Base-by-base conservation (phyloP, 2,329 filamentous ascomycete species). In the Hypoxylon sp. region DNA sequence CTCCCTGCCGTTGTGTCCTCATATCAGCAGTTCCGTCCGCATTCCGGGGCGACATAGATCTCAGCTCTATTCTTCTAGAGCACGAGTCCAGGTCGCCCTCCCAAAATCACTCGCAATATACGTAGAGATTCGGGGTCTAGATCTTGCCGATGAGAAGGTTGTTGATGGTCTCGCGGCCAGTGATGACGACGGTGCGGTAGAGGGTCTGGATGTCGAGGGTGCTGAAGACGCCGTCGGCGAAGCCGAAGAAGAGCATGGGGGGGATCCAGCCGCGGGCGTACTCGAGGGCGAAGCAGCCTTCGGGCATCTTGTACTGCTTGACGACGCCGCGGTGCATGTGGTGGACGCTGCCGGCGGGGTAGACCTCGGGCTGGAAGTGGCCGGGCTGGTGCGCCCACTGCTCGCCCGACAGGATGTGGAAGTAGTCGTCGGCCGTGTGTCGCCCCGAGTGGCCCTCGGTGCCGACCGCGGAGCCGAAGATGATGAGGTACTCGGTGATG, bases 341-440 rank as follows among this genome's bases (percentile, higher is more conserved):
- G 78, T 95, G 88, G 64, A 92, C 83, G 67, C 76, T 81, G 31
- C 90, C 90, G 51, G 84, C 76, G 0, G 83, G 81, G 78, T 92
- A 94, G 61, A 90, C 77, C 75, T 91, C 88, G 27, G 87, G 79
- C 72, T 83, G 81, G 74, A 86, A 91, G 63, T 80, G 72, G 64
- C 88, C 88, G 2, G 88, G 85, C 3, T 84, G 81, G 79, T 92
- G 93, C 64, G 91, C 89, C 68, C 85, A 81, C 77, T 96, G 88
- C 68, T 87, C 86, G 68, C 92, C 92, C 27, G 81, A 80, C 26
- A 97, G 82, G 80, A 97, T 96, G 81, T 93, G 86, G 82, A 97
- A 97, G 82, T 95, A 97, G 81, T 97, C 92, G 77, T 96, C 90
- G 13, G 92, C 92, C 10, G 91, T 94, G 82, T 96, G 92, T 47